These are phyloP conservation scores for Phytophthora sojae DNA, from an alignment of 352 stramenopile species.

Conservation along the genomic window DNA sequence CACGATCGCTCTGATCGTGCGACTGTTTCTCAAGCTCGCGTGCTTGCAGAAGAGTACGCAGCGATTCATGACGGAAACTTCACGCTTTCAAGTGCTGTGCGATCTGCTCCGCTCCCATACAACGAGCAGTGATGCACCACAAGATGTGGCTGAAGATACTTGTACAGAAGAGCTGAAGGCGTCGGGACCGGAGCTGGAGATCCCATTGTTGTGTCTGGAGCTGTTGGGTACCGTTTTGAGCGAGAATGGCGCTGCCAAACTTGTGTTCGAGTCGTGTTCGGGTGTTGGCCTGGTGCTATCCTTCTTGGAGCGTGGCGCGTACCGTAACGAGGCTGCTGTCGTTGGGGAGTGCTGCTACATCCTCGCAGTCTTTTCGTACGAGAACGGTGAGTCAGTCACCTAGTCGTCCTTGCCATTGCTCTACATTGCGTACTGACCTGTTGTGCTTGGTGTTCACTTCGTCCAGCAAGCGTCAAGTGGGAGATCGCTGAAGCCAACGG, in stretches of 20 bases:
- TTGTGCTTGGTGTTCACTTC: no score
- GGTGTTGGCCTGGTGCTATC: constrained; percentile 39
- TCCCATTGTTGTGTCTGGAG: constrained; percentile 30
- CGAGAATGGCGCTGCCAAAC: constrained; percentile 48
- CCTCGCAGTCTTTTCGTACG: constrained; percentile 62
- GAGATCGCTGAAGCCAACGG: constrained; percentile 45
- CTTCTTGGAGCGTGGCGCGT: constrained; percentile 40
- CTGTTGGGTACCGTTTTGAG: constrained; percentile 35
- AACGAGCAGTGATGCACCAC: background rate
- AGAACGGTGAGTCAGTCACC: constrained; percentile 51
- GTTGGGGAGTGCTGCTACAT: constrained; percentile 62
- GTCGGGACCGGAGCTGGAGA: constrained; percentile 10
- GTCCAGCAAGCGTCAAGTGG: constrained; percentile 45
- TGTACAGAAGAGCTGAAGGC: constrained; percentile 12
- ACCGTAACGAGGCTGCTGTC: constrained; percentile 37
- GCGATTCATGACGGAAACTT: constrained; percentile 27
- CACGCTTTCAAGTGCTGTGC: constrained; percentile 39
- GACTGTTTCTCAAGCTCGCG: constrained; percentile 41
- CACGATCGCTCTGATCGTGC: constrained; percentile 39
- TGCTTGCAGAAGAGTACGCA: constrained; percentile 36
- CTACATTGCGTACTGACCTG: background rate
- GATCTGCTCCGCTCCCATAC: constrained; percentile 30
- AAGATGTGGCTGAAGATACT: constrained; percentile 16
- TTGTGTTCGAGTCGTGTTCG: constrained; percentile 39
- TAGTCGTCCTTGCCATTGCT: background rate